Evolutionary conservation across 257 asterid species (phyloP).

Genomic region (Henckelia pumila): DNA sequence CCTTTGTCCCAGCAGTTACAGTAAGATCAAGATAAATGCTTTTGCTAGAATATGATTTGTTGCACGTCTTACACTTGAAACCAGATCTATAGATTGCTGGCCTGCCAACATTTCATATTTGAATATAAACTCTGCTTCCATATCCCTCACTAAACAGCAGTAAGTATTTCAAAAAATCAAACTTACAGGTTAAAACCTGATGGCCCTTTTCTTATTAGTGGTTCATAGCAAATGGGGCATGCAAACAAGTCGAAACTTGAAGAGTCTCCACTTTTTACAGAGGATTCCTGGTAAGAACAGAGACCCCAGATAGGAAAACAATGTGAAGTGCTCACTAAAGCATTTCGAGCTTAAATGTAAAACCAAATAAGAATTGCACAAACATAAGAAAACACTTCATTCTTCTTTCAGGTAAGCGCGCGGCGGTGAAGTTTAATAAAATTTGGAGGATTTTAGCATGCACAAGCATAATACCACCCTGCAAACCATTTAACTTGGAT

Average conservation of each 20-base stretch:
- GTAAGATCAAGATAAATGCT: slow-evolving; percentile 88
- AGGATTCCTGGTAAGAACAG: slow-evolving; percentile 48
- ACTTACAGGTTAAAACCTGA: slow-evolving; percentile 88
- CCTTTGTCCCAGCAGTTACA: slow-evolving; percentile 79
- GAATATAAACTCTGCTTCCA: slow-evolving; percentile 16
- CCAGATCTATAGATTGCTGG: slow-evolving; percentile 90
- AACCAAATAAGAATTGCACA: slow-evolving; percentile 8
- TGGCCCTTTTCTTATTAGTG: slow-evolving; percentile 85
- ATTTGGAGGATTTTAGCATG: not conserved
- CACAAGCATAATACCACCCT: not conserved
- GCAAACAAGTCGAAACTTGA: slow-evolving; percentile 65
- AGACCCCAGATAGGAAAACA: not conserved
- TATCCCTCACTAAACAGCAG: not conserved
- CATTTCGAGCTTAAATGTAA: slow-evolving; percentile 3
- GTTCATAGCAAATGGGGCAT: slow-evolving; percentile 89
- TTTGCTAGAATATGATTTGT: slow-evolving; percentile 88
- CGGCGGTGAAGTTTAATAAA: not conserved
- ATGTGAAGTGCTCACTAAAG: slow-evolving; percentile 1
- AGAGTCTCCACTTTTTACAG: slow-evolving; percentile 33
- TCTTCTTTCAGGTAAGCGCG: not conserved
- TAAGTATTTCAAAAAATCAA: slow-evolving; percentile 17
- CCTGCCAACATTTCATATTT: slow-evolving; percentile 43
- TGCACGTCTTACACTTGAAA: slow-evolving; percentile 78
- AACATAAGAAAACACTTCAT: not conserved
- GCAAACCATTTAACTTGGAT: no score